Base-by-base conservation (phyloP, 805 yeast species). In the Lipomyces sp. region DNA sequence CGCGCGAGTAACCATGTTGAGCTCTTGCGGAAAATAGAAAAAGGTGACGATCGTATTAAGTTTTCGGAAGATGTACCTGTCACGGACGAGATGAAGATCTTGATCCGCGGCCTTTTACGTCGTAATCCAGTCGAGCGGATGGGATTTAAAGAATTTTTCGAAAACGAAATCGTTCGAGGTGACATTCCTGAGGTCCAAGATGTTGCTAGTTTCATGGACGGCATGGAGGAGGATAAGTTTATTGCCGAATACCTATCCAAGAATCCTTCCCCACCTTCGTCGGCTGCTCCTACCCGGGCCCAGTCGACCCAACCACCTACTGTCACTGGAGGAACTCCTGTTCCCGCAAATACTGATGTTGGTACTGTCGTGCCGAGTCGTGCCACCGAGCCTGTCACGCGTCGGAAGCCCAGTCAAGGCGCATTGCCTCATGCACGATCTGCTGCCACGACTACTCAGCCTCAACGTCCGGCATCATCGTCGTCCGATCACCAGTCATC, bases 1-100 rank as follows among this genome's bases (percentile, higher is more conserved):
- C 87, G 90, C 71, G 98, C 99, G 2, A 86, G 90, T 3, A 95
- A 95, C 75, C 98, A 94, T 76, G 87, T 95, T 69, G 98, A 94
- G 75, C 83, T 95, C 63, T 84, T 90, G 74, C 88, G 90, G 77
- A 90, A 88, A 74, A 95, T 95, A 72, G 96, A 93, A 75, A 86
- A 85, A 73, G 84, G 91, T 0, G 88, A 89, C 69, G 97, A 93
- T 78, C 82, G 81, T 60, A 92, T 95, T 54, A 80, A 83, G 35
- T 93, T 94, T 75, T 97, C 98, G 2, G 79, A 85, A 0, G 85
- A 89, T 2, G 84, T 86, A 69, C 85, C 88, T 7, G 82, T 84
- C 51, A 87, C 90, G 0, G 85, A 82, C 11, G 87, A 87, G 51
- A 82, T 95, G 70, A 86, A 87, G 71, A 80, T 84, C 63, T 83